Conservation (phyloP, 2,329 filamentous ascomycete genomes). For the Diaporthe longicolla region DNA sequence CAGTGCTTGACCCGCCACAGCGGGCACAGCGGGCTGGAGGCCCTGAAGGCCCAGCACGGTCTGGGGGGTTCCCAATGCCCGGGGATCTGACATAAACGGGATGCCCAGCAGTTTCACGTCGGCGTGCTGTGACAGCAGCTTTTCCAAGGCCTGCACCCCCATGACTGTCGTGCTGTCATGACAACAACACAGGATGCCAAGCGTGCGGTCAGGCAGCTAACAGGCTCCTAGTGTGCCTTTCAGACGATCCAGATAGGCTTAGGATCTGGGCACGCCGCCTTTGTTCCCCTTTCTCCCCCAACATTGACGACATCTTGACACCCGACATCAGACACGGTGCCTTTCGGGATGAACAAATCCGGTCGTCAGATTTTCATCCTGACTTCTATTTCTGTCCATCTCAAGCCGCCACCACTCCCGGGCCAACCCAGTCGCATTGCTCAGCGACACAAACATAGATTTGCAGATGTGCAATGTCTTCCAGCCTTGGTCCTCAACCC, state of each 20-base stretch:
- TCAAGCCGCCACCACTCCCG: background rate
- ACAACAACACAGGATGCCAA: slow-evolving; percentile 17
- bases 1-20: slow-evolving; percentile 24
- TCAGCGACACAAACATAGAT: slow-evolving; percentile 16
- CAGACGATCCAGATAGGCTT: slow-evolving; percentile 23
- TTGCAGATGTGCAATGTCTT: slow-evolving; percentile 5
- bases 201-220: slow-evolving; percentile 3
- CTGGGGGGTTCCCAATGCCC: slow-evolving; percentile 18
- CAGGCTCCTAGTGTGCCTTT: slow-evolving; percentile 3
- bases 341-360: slow-evolving; percentile 32
- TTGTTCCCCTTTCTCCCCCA: background rate
- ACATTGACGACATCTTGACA: slow-evolving; percentile 15
- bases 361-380: slow-evolving; percentile 28
- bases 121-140: slow-evolving; percentile 26
- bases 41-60: background rate
- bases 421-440: slow-evolving; percentile 8
- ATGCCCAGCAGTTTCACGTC: slow-evolving; percentile 33
- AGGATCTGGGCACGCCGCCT: slow-evolving; percentile 11
- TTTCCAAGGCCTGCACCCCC: background rate
- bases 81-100: slow-evolving; percentile 26
- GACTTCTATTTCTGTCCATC: slow-evolving; percentile 25
- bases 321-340: slow-evolving; percentile 18
- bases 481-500: background rate
- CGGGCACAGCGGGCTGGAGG: background rate
- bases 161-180: background rate